Percentiles rank a stretch among this genome's conserved stretches.
These are phyloP conservation scores for Amanita brunnescens DNA, from an alignment of 768 basidiomycete genomes.

Conservation along the genomic window DNA sequence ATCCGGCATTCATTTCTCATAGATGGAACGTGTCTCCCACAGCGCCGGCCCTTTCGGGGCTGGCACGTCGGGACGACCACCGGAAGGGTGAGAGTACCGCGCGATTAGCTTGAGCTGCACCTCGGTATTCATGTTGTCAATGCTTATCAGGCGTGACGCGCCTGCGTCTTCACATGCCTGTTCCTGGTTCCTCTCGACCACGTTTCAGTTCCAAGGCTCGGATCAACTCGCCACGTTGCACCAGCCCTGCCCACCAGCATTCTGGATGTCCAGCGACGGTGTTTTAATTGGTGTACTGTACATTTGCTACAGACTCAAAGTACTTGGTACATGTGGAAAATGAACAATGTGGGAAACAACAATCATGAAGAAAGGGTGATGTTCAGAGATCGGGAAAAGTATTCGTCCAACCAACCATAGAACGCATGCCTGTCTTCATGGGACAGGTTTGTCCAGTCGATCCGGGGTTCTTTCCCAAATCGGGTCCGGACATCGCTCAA, in stretches of 20 bases:
- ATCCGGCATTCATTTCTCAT: constrained; percentile 67
- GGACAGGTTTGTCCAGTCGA: constrained; percentile 67
- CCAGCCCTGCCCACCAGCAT: neutral
- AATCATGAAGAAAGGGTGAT: constrained; percentile 11
- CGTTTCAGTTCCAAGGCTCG: neutral
- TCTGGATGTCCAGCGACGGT: neutral
- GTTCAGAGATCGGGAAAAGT: constrained; percentile 44
- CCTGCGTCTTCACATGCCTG: neutral
- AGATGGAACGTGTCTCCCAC: constrained; percentile 11
- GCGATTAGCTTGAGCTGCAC: neutral
- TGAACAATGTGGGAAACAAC: neutral
- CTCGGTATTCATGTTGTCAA: neutral
- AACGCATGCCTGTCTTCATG: constrained; percentile 61
- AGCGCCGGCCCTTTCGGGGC: neutral
- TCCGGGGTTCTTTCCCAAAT: constrained; percentile 14
- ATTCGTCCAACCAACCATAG: constrained; percentile 77
- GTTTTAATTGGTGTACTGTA: neutral
- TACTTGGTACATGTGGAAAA: neutral
- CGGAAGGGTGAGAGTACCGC: neutral
- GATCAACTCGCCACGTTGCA: neutral
- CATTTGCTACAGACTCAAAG: neutral
- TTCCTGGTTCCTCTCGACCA: neutral
- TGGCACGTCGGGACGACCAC: neutral
- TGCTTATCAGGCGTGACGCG: neutral
- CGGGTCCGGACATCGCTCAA: neutral